A percentile compares a stretch with the other conserved stretches of the same genome.
phyloP scores from a whole-genome alignment of 768 basidiomycete species.

The Pleurotus citrinopileatus region DNA sequence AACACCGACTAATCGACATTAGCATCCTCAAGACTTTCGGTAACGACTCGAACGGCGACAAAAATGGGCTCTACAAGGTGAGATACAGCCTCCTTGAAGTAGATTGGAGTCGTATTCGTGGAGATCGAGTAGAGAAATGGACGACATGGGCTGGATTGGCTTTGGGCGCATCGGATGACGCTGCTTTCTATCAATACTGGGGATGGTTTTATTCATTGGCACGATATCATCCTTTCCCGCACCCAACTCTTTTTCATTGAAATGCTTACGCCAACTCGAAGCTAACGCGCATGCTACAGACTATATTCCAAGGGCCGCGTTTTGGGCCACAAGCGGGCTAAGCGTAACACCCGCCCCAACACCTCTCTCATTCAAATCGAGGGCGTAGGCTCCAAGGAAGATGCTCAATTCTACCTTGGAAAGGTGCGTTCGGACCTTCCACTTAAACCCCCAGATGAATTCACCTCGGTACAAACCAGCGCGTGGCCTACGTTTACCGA shows the following conservation, averaged over 20 bases:
- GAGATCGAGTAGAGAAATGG: slow-evolving; percentile 24
- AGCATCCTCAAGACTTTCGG: slow-evolving; percentile 33
- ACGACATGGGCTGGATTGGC: slow-evolving; percentile 41
- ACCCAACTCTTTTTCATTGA: too few species aligned
- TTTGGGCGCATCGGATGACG: slow-evolving; percentile 23
- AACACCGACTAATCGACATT: slow-evolving; percentile 4
- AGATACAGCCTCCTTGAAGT: slow-evolving; percentile 29
- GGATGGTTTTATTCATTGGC: too few species aligned
- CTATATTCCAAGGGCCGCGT: slow-evolving; percentile 96
- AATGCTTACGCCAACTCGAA: too few species aligned
- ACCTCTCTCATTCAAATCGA: slow-evolving; percentile 97
- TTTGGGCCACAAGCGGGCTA: slow-evolving; percentile 97
- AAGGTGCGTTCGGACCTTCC: slow-evolving; percentile 64
- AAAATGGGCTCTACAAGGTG: slow-evolving; percentile 84
- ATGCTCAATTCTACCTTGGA: slow-evolving; percentile 97
- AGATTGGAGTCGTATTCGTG: slow-evolving; percentile 14
- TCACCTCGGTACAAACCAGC: slow-evolving; percentile 46
- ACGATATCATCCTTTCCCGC: too few species aligned
- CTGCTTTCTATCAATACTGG: too few species aligned
- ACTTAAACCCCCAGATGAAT: not conserved
- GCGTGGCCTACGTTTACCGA: slow-evolving; percentile 97
- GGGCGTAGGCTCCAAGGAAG: slow-evolving; percentile 90
- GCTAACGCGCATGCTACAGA: too few species aligned
- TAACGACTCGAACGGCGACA: slow-evolving; percentile 30
- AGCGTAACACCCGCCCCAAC: slow-evolving; percentile 95